Conservation (phyloP, 2,329 filamentous ascomycete species). For the Hypoxylon sp. region DNA sequence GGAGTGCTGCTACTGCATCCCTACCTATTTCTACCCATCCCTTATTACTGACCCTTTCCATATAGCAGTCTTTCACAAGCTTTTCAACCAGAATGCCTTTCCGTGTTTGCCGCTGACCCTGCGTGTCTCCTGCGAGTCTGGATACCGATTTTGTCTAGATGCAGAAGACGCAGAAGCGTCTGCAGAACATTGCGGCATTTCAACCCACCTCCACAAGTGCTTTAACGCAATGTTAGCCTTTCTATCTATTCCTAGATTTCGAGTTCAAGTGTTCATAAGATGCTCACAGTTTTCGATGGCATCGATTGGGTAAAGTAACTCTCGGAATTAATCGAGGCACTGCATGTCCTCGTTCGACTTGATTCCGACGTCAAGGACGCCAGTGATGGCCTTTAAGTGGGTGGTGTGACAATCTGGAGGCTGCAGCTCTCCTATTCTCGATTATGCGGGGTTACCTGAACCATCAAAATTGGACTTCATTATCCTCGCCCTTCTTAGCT, state of each 20-base stretch:
- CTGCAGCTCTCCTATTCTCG: conserved; percentile 9
- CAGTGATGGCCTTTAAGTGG: conserved; percentile 25
- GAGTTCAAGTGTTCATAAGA: not conserved
- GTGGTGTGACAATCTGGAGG: conserved; percentile 26
- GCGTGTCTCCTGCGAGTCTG: conserved; percentile 2
- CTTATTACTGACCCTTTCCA: conserved; percentile 6
- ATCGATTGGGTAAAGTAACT: conserved; percentile 5
- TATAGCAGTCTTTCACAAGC: conserved; percentile 14
- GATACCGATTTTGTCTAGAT: conserved; percentile 22
- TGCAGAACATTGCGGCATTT: conserved; percentile 13
- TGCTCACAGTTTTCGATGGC: not conserved
- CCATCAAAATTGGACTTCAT: not conserved
- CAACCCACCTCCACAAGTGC: conserved; percentile 1
- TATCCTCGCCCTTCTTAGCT: conserved; percentile 5
- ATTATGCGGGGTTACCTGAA: conserved; percentile 11
- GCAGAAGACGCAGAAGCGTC: conserved; percentile 26
- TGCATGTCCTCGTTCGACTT: conserved; percentile 11
- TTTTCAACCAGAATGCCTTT: conserved; percentile 21
- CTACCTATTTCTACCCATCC: conserved; percentile 14
- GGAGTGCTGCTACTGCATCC: conserved; percentile 24
- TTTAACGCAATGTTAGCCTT: not conserved
- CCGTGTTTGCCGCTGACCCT: conserved; percentile 32
- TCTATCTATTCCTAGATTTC: not conserved
- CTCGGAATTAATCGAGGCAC: not conserved
- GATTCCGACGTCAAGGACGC: conserved; percentile 26